These are phyloP conservation scores for Entonaema liquescens DNA, from an alignment of 495 filamentous ascomycete species.

Conservation along the genomic window DNA sequence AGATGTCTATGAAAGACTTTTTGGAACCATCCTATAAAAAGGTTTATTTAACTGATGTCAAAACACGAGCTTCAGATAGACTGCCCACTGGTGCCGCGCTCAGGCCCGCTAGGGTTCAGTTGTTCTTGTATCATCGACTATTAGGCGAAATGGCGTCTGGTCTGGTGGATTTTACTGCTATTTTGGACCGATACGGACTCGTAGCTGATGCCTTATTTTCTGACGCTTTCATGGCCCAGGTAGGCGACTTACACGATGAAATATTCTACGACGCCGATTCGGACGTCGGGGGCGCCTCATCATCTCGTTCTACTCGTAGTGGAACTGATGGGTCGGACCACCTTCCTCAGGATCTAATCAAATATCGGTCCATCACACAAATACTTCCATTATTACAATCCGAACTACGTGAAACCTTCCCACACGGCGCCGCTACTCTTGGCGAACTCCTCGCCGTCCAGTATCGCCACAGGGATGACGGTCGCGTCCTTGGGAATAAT, in stretches of 20 bases:
- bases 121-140: slow-evolving; percentile 92
- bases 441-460: slow-evolving; percentile 70
- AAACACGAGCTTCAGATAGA: slow-evolving; percentile 73
- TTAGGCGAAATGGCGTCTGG: slow-evolving; percentile 76
- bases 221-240: slow-evolving; percentile 80
- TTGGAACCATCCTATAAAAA: slow-evolving; percentile 70
- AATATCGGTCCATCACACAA: slow-evolving; percentile 52
- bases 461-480: slow-evolving; percentile 63
- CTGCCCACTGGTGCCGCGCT: slow-evolving; percentile 74
- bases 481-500: slow-evolving; percentile 69
- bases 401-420: slow-evolving; percentile 65
- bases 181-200: slow-evolving; percentile 76
- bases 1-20: slow-evolving; percentile 42
- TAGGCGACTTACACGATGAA: slow-evolving; percentile 73
- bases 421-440: slow-evolving; percentile 58
- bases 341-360: slow-evolving; percentile 55
- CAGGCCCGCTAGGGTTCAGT: slow-evolving; percentile 80
- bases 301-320: slow-evolving; percentile 6
- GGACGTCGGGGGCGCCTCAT: slow-evolving; percentile 21
- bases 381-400: slow-evolving; percentile 50
- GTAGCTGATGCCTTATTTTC: slow-evolving; percentile 72
- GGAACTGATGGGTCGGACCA: neutral
- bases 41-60: slow-evolving; percentile 87
- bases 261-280: slow-evolving; percentile 54
- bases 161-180: slow-evolving; percentile 68